Evolutionary conservation across 768 basidiomycete genomes (phyloP).

Genomic region (Tubosaeta sp.): DNA sequence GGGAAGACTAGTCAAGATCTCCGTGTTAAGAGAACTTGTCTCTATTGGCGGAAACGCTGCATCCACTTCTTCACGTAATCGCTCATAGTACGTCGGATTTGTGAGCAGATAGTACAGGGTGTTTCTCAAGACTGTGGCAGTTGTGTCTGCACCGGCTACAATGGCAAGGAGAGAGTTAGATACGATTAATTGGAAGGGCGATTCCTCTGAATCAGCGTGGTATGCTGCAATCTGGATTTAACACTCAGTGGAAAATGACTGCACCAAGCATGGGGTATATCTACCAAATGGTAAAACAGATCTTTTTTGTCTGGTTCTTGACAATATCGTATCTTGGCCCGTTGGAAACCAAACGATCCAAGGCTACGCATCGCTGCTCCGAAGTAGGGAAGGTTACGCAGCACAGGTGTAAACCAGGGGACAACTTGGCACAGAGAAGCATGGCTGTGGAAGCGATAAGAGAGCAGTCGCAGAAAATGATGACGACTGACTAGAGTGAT

Average conservation of each 20-base stretch:
- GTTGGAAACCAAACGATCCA: constrained; percentile 25
- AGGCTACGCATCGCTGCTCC: constrained; percentile 26
- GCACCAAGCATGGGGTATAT: background rate
- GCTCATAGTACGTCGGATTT: constrained; percentile 34
- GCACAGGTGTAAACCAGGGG: constrained; percentile 24
- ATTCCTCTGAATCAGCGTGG: constrained; percentile 22
- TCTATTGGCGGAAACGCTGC: constrained; percentile 16
- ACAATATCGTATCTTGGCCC: constrained; percentile 20
- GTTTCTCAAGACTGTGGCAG: constrained; percentile 36
- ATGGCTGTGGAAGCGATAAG: constrained; percentile 13
- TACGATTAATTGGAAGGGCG: constrained; percentile 27
- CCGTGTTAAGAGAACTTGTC: constrained; percentile 11
- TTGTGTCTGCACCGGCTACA: constrained; percentile 49
- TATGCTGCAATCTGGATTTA: constrained; percentile 25
- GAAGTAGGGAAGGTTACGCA: constrained; percentile 29
- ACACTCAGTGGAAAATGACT: background rate
- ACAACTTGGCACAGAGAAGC: constrained; percentile 11
- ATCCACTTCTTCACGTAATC: constrained; percentile 42
- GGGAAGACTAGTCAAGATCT: constrained; percentile 27
- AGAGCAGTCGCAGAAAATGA: background rate
- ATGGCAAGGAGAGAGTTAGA: constrained; percentile 37
- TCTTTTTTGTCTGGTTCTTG: constrained; percentile 21
- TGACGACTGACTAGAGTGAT: constrained; percentile 25
- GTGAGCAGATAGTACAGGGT: constrained; percentile 38
- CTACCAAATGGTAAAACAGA: constrained; percentile 44